A percentile compares a stretch with the other conserved stretches of the same genome.
Evolutionary conservation across 441 rosid genomes (phyloP).

Genomic region (Gossypium davidsonii): DNA sequence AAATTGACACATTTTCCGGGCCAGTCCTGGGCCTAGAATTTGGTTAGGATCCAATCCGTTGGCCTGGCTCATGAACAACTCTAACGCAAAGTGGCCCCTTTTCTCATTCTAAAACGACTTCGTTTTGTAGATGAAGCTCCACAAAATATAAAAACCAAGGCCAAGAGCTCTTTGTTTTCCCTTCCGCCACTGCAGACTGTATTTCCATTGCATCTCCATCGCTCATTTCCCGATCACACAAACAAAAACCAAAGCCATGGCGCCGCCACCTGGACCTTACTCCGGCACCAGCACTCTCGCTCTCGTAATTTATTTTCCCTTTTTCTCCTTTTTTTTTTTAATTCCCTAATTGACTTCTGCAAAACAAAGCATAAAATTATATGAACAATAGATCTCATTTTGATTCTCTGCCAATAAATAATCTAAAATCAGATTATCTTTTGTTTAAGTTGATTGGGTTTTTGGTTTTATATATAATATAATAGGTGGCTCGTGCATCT

Average conservation of each 20-base stretch:
- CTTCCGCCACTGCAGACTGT: not conserved
- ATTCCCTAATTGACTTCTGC: not conserved
- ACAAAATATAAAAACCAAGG: not conserved
- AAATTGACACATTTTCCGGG: too few species aligned
- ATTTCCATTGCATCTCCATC: not conserved
- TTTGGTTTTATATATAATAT: not conserved
- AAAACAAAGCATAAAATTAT: not conserved
- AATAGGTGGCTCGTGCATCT: slow-evolving; percentile 65
- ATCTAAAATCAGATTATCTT: not conserved
- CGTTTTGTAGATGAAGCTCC: not conserved
- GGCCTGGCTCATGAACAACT: too few species aligned
- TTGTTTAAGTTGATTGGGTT: slow-evolving; percentile 1
- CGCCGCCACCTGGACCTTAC: slow-evolving; percentile 82
- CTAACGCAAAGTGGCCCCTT: not conserved
- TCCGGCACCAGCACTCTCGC: slow-evolving; percentile 81
- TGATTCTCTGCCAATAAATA: not conserved
- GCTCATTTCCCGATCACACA: not conserved
- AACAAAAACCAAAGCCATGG: slow-evolving; percentile 28
- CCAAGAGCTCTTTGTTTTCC: not conserved
- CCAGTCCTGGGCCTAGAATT: accelerated
- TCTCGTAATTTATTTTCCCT: not conserved
- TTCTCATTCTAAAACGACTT: not conserved
- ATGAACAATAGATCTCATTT: not conserved
- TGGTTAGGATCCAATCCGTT: too few species aligned
- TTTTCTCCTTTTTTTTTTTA: not conserved